Base-by-base conservation (phyloP, 257 asterid genomes). In the Solanum raphanifolium region DNA sequence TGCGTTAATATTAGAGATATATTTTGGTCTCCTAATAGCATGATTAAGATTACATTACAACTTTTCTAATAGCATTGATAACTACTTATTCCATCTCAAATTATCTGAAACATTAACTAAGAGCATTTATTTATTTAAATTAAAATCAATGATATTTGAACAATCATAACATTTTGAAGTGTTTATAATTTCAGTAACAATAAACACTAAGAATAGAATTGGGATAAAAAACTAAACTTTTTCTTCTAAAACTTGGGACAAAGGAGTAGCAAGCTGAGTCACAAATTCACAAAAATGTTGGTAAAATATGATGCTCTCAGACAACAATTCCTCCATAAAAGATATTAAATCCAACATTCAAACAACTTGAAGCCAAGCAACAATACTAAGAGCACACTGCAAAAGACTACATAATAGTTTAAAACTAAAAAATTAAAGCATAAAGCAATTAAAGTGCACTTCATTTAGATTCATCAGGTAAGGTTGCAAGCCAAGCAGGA, bases 401-500 rank as follows among this genome's bases (percentile, higher is more conserved):
- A n/a, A 66, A n/a, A 25, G 2, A n/a, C 32, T 52, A 46, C 0
- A 43, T 43, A 46, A 46, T 9, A 66, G 2, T 76, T 76, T 9
- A 38, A 6, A 10, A 38, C 60, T 2, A 39, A 12, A 76, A 76
- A 72, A 16, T 34, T 21, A 73, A 78, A 39, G 36, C 35, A 39
- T 39, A 76, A 66, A 58, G 76, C n/a, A 83, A 23, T 21, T 31
- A 65, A 36, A 5, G 39, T 36, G 82, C 34, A 36, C 16, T 38
- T 69, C 32, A 35, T 27, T n/a, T 75, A 9, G 78, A 36, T 23
- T 75, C 62, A 31, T 75, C 32, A 23, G 36, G 46, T 55, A 86
- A 55, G n/a, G 88, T 52, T 20, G 76, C 88, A 81, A 87, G 68
- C 88, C 88, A 86, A 13, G 85, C 48, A 66, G 85, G 85, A 48